Conservation (phyloP, 2,329 filamentous ascomycete species). For the Diatrype stigma region DNA sequence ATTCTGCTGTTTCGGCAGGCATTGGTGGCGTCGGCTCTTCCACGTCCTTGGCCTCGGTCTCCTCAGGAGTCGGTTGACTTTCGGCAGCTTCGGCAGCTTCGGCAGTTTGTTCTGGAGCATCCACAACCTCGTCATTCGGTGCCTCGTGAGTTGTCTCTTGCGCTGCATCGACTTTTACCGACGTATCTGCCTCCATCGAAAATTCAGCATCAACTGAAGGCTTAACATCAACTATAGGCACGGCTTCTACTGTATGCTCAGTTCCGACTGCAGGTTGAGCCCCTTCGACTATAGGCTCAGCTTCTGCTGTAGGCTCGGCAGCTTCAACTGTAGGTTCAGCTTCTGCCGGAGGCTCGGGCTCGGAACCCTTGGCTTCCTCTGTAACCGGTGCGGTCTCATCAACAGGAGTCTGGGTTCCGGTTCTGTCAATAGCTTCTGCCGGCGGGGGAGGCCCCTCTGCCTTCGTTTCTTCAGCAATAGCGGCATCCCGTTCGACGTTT, state of each 20-base stretch:
- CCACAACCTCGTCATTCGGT: neutral
- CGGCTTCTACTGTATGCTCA: too few relatives aligned
- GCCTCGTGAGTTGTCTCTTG: neutral
- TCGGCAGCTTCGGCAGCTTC: neutral
- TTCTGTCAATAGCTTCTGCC: constrained; percentile 2
- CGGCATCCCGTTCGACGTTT: constrained; percentile 1
- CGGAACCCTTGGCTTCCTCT: neutral
- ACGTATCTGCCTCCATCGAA: too few relatives aligned
- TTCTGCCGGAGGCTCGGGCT: constrained; percentile 2
- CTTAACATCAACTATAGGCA: too few relatives aligned
- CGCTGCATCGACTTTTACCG: too few relatives aligned
- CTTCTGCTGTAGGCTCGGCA: neutral
- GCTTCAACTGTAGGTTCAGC: neutral
- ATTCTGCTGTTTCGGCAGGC: constrained; percentile 1
- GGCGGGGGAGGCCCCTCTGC: constrained; percentile 1
- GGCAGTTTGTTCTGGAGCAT: neutral
- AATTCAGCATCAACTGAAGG: too few relatives aligned
- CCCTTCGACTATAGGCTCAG: neutral
- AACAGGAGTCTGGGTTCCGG: neutral
- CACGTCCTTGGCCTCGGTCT: neutral
- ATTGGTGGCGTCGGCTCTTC: neutral
- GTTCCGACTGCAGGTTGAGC: too few relatives aligned
- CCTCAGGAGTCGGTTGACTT: neutral
- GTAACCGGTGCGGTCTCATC: neutral
- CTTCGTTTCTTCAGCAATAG: constrained; percentile 4